phyloP scores from a whole-genome alignment of 768 basidiomycete species.

The Suillus bovinus region DNA sequence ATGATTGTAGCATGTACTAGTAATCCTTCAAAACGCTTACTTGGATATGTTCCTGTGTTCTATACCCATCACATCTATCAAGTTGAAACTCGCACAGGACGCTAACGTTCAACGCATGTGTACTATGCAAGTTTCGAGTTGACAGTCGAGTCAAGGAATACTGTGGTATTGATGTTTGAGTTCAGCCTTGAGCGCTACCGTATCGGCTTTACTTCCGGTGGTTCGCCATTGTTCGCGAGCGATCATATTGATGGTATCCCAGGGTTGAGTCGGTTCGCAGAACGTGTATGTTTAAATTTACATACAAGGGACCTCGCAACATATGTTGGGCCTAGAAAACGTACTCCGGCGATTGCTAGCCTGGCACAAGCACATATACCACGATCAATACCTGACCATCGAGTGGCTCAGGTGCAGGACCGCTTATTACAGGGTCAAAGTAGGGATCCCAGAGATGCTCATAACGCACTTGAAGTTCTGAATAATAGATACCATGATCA shows the following conservation, averaged over 20 bases:
- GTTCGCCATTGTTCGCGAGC: constrained; percentile 5
- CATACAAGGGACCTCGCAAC: background rate
- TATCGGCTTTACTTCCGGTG: background rate
- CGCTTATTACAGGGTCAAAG: constrained; percentile 3
- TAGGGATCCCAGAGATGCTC: background rate
- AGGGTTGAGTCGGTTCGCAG: background rate
- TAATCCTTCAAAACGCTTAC: background rate
- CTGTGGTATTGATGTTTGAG: background rate
- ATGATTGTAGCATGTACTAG: background rate
- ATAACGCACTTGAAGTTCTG: background rate
- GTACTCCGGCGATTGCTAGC: background rate
- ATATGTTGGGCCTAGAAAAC: background rate
- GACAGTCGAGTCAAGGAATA: background rate
- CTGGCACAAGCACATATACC: background rate
- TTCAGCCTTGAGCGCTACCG: background rate
- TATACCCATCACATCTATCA: background rate
- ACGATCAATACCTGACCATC: too few species aligned
- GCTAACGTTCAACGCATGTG: too few species aligned
- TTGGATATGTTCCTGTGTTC: background rate
- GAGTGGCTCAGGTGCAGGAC: too few species aligned
- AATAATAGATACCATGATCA: background rate
- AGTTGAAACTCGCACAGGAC: background rate
- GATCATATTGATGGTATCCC: background rate
- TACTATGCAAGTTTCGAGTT: too few species aligned
- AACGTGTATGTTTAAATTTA: background rate